Evolutionary conservation across 345 rosid genomes (phyloP), one percentile per base, ranked within the genome.

Genomic region (Bruguiera gymnorhiza): DNA sequence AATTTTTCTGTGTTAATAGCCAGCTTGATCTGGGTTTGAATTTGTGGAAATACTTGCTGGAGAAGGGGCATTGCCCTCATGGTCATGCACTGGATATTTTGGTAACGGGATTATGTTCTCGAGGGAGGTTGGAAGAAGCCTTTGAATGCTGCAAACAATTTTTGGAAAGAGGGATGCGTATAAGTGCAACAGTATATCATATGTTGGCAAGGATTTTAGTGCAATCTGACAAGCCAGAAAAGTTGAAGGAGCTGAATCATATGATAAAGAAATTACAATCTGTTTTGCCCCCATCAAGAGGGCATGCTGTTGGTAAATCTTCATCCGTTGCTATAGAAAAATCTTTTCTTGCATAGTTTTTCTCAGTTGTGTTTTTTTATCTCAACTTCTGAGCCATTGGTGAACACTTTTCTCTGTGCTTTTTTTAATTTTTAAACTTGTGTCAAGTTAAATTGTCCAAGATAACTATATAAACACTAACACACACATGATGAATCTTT

Each of bases 51-150:
- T 87, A 89, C 78, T 43, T 88, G 67, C 30, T 87, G 61, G 85
- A 78, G 70, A 89, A 85, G 78, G 96, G 95, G 53, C 84, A 77
- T 74, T 85, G 91, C 68, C 96, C 98, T 62, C 96, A 91, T 73
- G 70, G 85, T 46, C 96, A 90, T 67, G 96, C 92, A 11, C 68
- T 93, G 77, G 92, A 93, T 53, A 85, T 91, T 61, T 75, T 89
- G 78, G 87, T 84, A 24, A 89, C 91, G 26, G 96, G 82, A 63
- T 51, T 93, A 51, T 91, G 97, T 62, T 83, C 95, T 11, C 74
- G 91, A 21, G 80, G 86, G 67, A 79, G 90, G 61, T 64, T 65
- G 26, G 65, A 58, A 51, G 90, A 94, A 73, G 97, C 97, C 39
- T 84, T 84, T 68, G 85, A 80, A 60, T 93, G 96, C 81, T 81